Percentiles rank a stretch among this genome's conserved stretches.
These are phyloP conservation scores for Pythium vanterpoolii DNA, from an alignment of 352 stramenopile species.

Conservation along the genomic window DNA sequence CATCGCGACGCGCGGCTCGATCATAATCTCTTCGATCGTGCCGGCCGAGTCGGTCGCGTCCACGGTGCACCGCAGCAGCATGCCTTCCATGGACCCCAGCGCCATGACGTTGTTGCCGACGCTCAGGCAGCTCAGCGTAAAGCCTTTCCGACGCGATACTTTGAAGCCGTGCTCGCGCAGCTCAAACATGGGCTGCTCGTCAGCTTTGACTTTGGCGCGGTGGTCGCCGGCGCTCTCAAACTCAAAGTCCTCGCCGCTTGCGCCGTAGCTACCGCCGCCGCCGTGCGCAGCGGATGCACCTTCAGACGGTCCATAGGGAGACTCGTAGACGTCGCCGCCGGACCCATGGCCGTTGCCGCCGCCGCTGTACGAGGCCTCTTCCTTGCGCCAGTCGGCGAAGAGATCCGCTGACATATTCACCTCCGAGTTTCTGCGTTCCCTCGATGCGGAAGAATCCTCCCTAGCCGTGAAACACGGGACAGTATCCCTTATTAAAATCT, in stretches of 20 bases:
- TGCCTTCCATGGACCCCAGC: conserved; percentile 79
- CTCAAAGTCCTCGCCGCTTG: conserved; percentile 69
- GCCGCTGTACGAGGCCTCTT: conserved; percentile 47
- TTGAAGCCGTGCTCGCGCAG: conserved; percentile 84
- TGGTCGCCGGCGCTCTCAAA: conserved; percentile 66
- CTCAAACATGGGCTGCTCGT: conserved; percentile 85
- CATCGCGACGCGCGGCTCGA: conserved; percentile 84
- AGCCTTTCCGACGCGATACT: conserved; percentile 79
- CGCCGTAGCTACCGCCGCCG: conserved; percentile 21
- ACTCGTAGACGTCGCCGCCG: conserved; percentile 33
- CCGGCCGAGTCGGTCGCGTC: conserved; percentile 74
- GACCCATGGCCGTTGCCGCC: conserved; percentile 3
- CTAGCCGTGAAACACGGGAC: conserved; percentile 13
- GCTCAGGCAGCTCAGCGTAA: conserved; percentile 79
- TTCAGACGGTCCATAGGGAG: conserved; percentile 23
- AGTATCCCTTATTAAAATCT: background rate
- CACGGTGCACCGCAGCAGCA: conserved; percentile 74
- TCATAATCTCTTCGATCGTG: conserved; percentile 85
- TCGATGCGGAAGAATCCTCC: conserved; percentile 9
- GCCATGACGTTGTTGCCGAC: conserved; percentile 80
- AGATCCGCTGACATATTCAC: conserved; percentile 79
- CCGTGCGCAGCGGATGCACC: background rate
- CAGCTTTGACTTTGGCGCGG: conserved; percentile 40
- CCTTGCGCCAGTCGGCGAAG: conserved; percentile 88
- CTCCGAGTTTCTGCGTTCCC: background rate